Evolutionary conservation across 177 flowering plant genomes (phyloP).

Genomic region (Vitis hybrid): DNA sequence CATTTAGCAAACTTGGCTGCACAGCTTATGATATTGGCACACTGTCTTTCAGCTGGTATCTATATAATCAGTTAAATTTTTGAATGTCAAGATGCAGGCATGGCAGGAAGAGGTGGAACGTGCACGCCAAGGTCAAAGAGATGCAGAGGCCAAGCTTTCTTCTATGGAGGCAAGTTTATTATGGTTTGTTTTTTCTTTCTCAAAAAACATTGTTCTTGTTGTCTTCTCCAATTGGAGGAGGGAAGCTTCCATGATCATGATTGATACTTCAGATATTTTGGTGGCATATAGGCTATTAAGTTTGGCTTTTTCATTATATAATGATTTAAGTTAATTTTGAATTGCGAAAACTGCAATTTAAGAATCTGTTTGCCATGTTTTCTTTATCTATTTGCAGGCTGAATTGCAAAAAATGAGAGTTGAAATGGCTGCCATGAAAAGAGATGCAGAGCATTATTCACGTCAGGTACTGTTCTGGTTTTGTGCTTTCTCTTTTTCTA

Average conservation of each 20-base stretch:
- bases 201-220: not conserved
- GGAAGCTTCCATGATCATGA: too few species aligned
- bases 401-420: slow-evolving; percentile 95
- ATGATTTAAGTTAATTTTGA: too few species aligned
- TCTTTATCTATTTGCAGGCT: slow-evolving; percentile 48
- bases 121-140: slow-evolving; percentile 95
- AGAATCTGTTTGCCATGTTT: not conserved
- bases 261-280: too few species aligned
- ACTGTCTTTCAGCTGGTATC: too few species aligned
- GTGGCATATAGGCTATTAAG: too few species aligned
- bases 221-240: not conserved
- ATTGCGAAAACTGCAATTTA: too few species aligned
- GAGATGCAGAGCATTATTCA: slow-evolving; percentile 99
- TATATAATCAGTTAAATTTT: slow-evolving; percentile 2
- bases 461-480: slow-evolving; percentile 60
- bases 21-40: too few species aligned
- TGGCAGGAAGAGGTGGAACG: slow-evolving; percentile 99
- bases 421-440: slow-evolving; percentile 99
- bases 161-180: slow-evolving; percentile 65
- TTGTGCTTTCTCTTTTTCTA: not conserved
- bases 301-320: too few species aligned
- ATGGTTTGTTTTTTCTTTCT: not conserved
- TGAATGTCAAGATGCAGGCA: slow-evolving; percentile 67
- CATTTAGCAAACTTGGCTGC: too few species aligned
- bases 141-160: slow-evolving; percentile 88